These are phyloP conservation scores for Coniochaeta sp. DNA, from an alignment of 2,329 filamentous ascomycete genomes.

Conservation along the genomic window DNA sequence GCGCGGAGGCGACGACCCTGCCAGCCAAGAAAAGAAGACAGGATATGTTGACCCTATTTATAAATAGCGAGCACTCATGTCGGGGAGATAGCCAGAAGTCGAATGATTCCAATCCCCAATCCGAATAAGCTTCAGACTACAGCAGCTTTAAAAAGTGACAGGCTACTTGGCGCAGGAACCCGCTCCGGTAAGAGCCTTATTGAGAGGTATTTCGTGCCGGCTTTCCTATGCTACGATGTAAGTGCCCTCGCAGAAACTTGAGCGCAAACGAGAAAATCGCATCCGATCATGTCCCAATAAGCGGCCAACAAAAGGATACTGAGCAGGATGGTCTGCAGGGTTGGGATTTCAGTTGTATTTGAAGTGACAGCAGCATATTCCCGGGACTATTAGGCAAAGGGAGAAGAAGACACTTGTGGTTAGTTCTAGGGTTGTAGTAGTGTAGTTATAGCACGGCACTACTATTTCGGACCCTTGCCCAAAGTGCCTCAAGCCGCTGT, in stretches of 20 bases:
- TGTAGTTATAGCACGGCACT: background rate
- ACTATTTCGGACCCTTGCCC: background rate
- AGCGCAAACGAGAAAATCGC: background rate
- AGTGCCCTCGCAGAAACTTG: background rate
- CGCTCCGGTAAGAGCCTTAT: no score
- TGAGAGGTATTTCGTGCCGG: no score
- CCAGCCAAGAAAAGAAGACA: background rate
- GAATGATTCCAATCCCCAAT: background rate
- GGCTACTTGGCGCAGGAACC: background rate
- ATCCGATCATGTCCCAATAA: background rate
- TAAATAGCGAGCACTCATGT: background rate
- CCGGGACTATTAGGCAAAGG: background rate
- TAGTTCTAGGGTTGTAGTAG: background rate
- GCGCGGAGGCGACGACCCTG: background rate
- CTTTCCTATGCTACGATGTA: background rate
- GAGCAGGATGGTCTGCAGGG: background rate
- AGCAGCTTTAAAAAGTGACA: background rate
- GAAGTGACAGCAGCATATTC: background rate
- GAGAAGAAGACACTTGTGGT: background rate
- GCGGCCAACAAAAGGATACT: background rate
- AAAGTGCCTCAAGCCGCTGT: background rate
- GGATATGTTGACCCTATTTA: background rate
- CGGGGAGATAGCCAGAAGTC: background rate
- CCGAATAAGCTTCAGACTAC: background rate
- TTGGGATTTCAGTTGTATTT: background rate